Evolutionary conservation across 768 basidiomycete genomes (phyloP).

Genomic region (Trametes punicea): DNA sequence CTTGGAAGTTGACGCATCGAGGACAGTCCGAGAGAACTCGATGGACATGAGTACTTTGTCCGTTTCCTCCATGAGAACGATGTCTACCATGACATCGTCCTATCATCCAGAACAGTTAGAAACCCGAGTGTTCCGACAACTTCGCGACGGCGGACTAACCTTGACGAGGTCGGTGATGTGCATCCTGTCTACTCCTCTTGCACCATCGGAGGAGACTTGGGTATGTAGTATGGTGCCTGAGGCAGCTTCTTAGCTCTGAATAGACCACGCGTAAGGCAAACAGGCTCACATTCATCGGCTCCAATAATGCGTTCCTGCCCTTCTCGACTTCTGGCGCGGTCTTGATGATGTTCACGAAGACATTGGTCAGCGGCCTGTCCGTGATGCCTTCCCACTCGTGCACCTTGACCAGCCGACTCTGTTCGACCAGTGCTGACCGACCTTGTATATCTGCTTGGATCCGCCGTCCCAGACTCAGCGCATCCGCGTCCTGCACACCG

Average conservation of each 20-base stretch:
- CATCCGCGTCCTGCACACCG: slow-evolving; percentile 11
- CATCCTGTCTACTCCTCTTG: slow-evolving; percentile 15
- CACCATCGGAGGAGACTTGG: slow-evolving; percentile 15
- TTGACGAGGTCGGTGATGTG: slow-evolving; percentile 27
- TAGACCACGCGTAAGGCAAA: not conserved
- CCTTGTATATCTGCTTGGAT: slow-evolving; percentile 36
- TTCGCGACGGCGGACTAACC: slow-evolving; percentile 14
- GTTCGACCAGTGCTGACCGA: slow-evolving; percentile 40
- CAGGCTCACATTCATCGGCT: slow-evolving; percentile 34
- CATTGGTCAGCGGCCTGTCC: slow-evolving; percentile 38
- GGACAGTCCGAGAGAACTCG: not conserved
- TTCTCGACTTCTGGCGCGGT: slow-evolving; percentile 28
- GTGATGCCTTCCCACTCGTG: slow-evolving; percentile 36
- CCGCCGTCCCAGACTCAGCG: slow-evolving; percentile 30
- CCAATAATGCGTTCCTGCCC: slow-evolving; percentile 22
- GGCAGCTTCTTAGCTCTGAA: not conserved
- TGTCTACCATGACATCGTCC: slow-evolving; percentile 36
- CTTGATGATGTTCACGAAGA: slow-evolving; percentile 44
- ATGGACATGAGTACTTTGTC: slow-evolving; percentile 18
- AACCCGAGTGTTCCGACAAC: not conserved
- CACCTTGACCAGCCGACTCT: slow-evolving; percentile 37
- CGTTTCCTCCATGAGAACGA: slow-evolving; percentile 16
- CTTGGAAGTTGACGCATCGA: slow-evolving; percentile 3
- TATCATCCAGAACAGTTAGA: slow-evolving; percentile 9
- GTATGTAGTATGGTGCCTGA: slow-evolving; percentile 38